Percentiles rank a stretch among this genome's conserved stretches.
Evolutionary conservation across 441 rosid species (phyloP).

Genomic region (Isatis lusitanica): DNA sequence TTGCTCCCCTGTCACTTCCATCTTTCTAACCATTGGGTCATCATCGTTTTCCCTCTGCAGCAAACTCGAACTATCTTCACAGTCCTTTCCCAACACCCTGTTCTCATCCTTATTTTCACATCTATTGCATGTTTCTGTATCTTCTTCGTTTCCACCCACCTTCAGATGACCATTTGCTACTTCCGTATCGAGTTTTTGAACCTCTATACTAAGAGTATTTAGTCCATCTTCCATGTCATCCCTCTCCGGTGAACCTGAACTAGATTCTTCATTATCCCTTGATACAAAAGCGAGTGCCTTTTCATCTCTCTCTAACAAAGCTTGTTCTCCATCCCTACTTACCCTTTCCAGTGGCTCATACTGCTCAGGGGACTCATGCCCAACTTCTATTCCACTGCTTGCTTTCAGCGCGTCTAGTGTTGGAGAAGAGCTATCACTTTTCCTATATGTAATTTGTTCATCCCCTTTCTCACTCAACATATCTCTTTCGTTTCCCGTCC

Average conservation of each 20-base stretch:
- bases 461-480: background rate
- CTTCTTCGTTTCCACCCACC: constrained; percentile 16
- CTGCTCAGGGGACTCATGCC: constrained; percentile 3
- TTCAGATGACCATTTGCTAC: constrained; percentile 19
- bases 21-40: constrained; percentile 38
- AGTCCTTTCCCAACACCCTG: background rate
- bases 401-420: background rate
- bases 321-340: background rate
- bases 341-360: background rate
- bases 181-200: background rate
- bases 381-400: constrained; percentile 1
- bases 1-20: constrained; percentile 58
- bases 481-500: no score
- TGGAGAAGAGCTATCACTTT: background rate
- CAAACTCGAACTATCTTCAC: constrained; percentile 23
- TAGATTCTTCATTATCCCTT: constrained; percentile 11
- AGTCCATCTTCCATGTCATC: constrained; percentile 3
- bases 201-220: constrained; percentile 15
- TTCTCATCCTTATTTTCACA: constrained; percentile 9
- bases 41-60: constrained; percentile 15
- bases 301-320: constrained; percentile 14
- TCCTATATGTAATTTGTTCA: background rate
- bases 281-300: constrained; percentile 15
- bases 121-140: background rate
- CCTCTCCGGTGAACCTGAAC: constrained; percentile 17